These are phyloP conservation scores for Pseudonectria buxi DNA, from an alignment of 2,329 filamentous ascomycete genomes.

Conservation along the genomic window DNA sequence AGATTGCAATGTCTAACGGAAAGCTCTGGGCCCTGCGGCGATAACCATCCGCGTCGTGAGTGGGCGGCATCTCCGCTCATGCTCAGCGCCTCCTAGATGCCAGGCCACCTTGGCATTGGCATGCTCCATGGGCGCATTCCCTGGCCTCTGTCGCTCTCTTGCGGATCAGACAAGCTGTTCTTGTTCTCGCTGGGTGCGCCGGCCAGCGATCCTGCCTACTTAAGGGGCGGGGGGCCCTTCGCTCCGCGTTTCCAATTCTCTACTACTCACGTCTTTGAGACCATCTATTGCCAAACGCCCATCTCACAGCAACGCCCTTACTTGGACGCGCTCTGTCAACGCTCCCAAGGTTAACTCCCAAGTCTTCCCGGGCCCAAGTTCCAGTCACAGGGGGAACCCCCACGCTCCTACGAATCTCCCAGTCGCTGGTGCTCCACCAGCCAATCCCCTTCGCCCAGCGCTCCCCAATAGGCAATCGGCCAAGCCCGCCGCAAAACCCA, in stretches of 20 bases:
- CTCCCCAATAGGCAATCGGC: slow-evolving; percentile 27
- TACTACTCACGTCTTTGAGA: slow-evolving; percentile 10
- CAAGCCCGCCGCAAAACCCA: slow-evolving; percentile 22
- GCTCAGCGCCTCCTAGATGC: slow-evolving; percentile 13
- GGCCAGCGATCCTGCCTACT: slow-evolving; percentile 18
- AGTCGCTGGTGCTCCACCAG: slow-evolving; percentile 16
- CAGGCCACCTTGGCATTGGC: slow-evolving; percentile 18
- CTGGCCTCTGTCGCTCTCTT: slow-evolving; percentile 9
- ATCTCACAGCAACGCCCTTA: neutral
- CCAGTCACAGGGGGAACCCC: slow-evolving; percentile 20
- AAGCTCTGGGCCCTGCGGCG: slow-evolving; percentile 15
- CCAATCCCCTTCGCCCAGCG: slow-evolving; percentile 22
- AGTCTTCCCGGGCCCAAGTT: slow-evolving; percentile 14
- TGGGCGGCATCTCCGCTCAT: slow-evolving; percentile 13
- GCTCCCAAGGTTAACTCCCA: slow-evolving; percentile 11
- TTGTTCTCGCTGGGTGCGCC: slow-evolving; percentile 4
- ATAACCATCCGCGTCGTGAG: slow-evolving; percentile 23
- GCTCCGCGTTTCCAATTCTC: slow-evolving; percentile 7
- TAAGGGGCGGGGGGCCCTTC: slow-evolving; percentile 20
- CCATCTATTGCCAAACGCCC: slow-evolving; percentile 6
- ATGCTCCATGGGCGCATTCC: slow-evolving; percentile 19
- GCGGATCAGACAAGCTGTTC: slow-evolving; percentile 11
- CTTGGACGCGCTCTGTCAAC: slow-evolving; percentile 8
- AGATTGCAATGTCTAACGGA: slow-evolving; percentile 18
- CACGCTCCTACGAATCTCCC: slow-evolving; percentile 20